Percentiles rank a stretch among this genome's conserved stretches.
These are phyloP conservation scores for Phytopythium oedochilum DNA, from an alignment of 352 stramenopile genomes.

Conservation along the genomic window DNA sequence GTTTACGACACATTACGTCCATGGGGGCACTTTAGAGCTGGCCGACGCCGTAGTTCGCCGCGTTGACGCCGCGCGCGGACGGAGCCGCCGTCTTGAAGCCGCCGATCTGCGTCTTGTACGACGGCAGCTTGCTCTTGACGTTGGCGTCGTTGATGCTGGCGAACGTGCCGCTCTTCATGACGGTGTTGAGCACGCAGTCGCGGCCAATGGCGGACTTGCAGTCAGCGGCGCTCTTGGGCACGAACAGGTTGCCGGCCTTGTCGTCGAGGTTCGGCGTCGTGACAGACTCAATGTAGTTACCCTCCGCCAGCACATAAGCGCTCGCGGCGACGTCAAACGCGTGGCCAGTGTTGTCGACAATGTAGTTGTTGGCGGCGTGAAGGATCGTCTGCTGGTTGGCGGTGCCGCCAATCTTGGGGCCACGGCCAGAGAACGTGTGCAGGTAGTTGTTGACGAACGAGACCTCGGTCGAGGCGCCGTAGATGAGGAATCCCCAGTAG, in stretches of 20 bases:
- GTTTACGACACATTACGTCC: too few relatives aligned
- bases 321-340: slow-evolving; percentile 14
- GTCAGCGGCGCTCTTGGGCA: slow-evolving; percentile 4
- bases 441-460: slow-evolving; percentile 35
- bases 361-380: slow-evolving; percentile 29
- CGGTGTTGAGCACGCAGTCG: slow-evolving; percentile 10
- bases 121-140: slow-evolving; percentile 7
- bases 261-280: slow-evolving; percentile 6
- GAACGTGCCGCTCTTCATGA: slow-evolving; percentile 7
- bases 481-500: slow-evolving; percentile 28
- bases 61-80: background rate
- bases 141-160: slow-evolving; percentile 6
- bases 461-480: slow-evolving; percentile 9
- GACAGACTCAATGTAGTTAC: slow-evolving; percentile 24
- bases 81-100: slow-evolving; percentile 9
- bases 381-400: slow-evolving; percentile 13
- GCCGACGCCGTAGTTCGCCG: slow-evolving; percentile 17
- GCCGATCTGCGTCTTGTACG: slow-evolving; percentile 12
- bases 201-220: slow-evolving; percentile 8
- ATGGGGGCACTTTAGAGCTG: too few relatives aligned
- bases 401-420: slow-evolving; percentile 29
- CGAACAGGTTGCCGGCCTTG: slow-evolving; percentile 10
- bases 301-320: slow-evolving; percentile 17
- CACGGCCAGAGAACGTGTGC: slow-evolving; percentile 35
- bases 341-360: slow-evolving; percentile 16